Evolutionary conservation across 768 basidiomycete genomes (phyloP).

Genomic region (Phylloporus rhodoxanthus): DNA sequence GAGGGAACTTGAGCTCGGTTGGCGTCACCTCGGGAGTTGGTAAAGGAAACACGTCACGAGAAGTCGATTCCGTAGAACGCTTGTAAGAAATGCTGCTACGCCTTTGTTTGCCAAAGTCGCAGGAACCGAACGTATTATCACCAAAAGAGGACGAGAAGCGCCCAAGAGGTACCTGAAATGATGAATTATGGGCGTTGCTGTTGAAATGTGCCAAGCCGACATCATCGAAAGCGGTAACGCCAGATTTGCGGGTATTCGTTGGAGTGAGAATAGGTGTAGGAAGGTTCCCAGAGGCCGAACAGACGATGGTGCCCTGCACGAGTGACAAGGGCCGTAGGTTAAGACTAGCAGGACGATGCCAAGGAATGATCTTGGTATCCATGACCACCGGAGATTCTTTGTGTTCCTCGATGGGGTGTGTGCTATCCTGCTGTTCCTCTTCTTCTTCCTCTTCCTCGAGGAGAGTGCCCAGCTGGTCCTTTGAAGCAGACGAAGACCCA

Average conservation of each 20-base stretch:
- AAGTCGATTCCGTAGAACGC: constrained; percentile 35
- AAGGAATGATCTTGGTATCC: constrained; percentile 34
- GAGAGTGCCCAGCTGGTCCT: constrained; percentile 73
- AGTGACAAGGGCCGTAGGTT: constrained; percentile 70
- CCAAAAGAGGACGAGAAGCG: constrained; percentile 24
- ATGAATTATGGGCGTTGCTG: background rate
- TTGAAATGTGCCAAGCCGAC: constrained; percentile 23
- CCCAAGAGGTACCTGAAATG: constrained; percentile 13
- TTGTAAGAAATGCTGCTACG: constrained; percentile 78
- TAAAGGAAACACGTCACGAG: constrained; percentile 40
- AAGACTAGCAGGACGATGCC: constrained; percentile 60
- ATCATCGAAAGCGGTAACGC: constrained; percentile 5
- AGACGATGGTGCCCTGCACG: constrained; percentile 45
- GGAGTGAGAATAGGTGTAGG: constrained; percentile 55
- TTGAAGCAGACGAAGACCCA: constrained; percentile 52
- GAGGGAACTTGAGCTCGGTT: constrained; percentile 42
- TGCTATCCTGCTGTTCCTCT: constrained; percentile 68
- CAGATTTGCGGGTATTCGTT: constrained; percentile 36
- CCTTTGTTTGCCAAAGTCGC: constrained; percentile 33
- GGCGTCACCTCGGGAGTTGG: constrained; percentile 77
- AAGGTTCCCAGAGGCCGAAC: constrained; percentile 32
- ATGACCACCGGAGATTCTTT: constrained; percentile 22
- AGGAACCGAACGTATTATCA: constrained; percentile 23
- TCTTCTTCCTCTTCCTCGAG: constrained; percentile 88
- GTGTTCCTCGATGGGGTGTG: constrained; percentile 2